Evolutionary conservation across 352 stramenopile genomes (phyloP), one percentile per base, ranked within the genome.

Genomic region (Peronospora destructor): DNA sequence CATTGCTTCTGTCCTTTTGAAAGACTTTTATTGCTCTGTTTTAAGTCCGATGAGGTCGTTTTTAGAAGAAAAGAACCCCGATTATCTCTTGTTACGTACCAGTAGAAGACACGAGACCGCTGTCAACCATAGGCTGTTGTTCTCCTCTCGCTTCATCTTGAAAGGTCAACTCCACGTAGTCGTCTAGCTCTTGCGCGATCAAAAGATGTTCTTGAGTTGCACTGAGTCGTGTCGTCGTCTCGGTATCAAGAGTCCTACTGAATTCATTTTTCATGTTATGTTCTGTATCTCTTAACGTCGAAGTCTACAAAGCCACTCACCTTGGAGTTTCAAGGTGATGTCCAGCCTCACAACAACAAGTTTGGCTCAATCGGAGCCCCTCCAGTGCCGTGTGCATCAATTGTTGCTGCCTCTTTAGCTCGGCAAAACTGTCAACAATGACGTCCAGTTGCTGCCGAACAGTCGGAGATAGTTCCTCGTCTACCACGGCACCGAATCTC

Each of bases 381-480:
- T 45, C 13, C 3, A 45, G 39, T 13, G 23, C 23, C 7, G 39
- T 26, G 9, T 45, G 23, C 13, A 45, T 45, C 25, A 45, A 29
- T 14, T 35, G 23, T 14, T 45, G 39, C 8, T 35, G 30, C 9
- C 3, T 35, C 30, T 35, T 35, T 1, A 35, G 30, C 3, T 35
- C 30, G 11, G 30, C 30, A 6, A 35, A 11, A 9, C 23, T 25
- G n/a, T 35, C 25, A n/a, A 23, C 25, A 23, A 35, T 45, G 14
- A 25, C 33, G 25, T 45, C 39, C n/a, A 45, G n/a, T 6, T 45
- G 39, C n/a, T 35, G 39, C 1, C 21, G 23, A 4, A 30, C 4
- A 10, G 26, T 30, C 26, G 6, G 26, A 30, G 26, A 10, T 10
- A 30, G 5, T 30, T 30, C 26, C 26, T 30, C 26, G 25, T 25